Percentiles rank a stretch among this genome's conserved stretches.
These are phyloP conservation scores for Colletotrichum sojae DNA, from an alignment of 2,329 filamentous ascomycete genomes.

Conservation along the genomic window DNA sequence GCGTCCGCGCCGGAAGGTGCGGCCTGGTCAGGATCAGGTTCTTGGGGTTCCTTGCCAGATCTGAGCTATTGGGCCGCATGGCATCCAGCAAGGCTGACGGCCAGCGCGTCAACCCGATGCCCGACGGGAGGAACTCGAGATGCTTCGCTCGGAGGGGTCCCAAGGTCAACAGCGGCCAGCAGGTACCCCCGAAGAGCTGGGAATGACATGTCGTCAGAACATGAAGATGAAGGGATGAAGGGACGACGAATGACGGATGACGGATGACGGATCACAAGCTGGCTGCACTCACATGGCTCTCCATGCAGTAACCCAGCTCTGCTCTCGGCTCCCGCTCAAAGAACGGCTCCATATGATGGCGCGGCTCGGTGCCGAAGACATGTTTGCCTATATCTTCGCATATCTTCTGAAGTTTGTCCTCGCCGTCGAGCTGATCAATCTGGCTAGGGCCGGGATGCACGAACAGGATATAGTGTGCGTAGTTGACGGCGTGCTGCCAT, in stretches of 20 bases:
- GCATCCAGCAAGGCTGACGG: not conserved
- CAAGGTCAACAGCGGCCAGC: conserved; percentile 11
- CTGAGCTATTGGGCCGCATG: no score
- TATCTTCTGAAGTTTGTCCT: not conserved
- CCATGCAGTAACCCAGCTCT: conserved; percentile 47
- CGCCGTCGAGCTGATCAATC: not conserved
- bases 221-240: not conserved
- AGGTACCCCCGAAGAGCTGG: conserved; percentile 24
- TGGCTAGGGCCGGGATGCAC: not conserved
- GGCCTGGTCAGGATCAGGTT: conserved; percentile 2
- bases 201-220: not conserved
- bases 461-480: conserved; percentile 6
- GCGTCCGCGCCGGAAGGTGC: not conserved
- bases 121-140: conserved; percentile 14
- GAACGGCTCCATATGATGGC: conserved; percentile 40
- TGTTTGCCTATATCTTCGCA: not conserved
- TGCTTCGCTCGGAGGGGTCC: not conserved
- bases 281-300: conserved; percentile 41
- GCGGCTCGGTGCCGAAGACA: not conserved
- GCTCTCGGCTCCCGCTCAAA: conserved; percentile 44
- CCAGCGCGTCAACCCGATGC: conserved; percentile 11
- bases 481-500: conserved; percentile 22
- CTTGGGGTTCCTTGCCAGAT: not conserved
- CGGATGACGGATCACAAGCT: not conserved
- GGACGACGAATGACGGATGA: not conserved